Evolutionary conservation across 805 yeast genomes (phyloP).

Genomic region (Yamadazyma tumulicola): DNA sequence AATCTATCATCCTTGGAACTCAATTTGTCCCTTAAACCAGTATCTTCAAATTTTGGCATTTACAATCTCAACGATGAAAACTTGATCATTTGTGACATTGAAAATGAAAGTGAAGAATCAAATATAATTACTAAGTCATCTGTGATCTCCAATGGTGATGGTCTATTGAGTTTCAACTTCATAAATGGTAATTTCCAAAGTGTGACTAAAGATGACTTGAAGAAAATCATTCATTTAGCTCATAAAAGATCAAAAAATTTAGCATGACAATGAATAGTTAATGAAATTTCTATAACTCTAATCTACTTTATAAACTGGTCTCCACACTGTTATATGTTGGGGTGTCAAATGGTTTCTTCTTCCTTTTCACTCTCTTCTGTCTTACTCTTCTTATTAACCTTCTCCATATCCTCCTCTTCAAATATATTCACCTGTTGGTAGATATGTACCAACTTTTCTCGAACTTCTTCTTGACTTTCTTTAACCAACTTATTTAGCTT

Average conservation of each 20-base stretch:
- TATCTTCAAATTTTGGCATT: constrained; percentile 14
- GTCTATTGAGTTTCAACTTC: constrained; percentile 29
- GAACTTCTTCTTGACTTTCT: constrained; percentile 29
- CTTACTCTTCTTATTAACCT: constrained; percentile 4
- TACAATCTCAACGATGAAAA: constrained; percentile 10
- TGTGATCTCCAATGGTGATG: constrained; percentile 8
- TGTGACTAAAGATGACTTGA: constrained; percentile 46
- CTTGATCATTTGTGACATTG: constrained; percentile 12
- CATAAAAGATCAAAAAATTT: constrained; percentile 42
- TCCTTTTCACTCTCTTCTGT: constrained; percentile 1
- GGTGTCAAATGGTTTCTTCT: constrained; percentile 3
- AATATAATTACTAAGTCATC: constrained; percentile 10
- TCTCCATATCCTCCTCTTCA: constrained; percentile 8
- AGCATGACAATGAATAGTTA: background rate
- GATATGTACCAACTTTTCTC: constrained; percentile 7
- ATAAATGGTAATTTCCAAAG: constrained; percentile 45
- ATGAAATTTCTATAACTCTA: background rate
- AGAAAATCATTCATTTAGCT: constrained; percentile 46
- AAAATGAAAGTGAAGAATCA: constrained; percentile 15
- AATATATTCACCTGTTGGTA: constrained; percentile 6
- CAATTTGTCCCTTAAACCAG: constrained; percentile 1
- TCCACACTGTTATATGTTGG: background rate
- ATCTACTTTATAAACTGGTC: constrained; percentile 1
- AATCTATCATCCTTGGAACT: constrained; percentile 6
- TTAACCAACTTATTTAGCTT: constrained; percentile 38